Conservation (phyloP, 1,139 yeast genomes). For the Magnusiomyces magnusii region DNA sequence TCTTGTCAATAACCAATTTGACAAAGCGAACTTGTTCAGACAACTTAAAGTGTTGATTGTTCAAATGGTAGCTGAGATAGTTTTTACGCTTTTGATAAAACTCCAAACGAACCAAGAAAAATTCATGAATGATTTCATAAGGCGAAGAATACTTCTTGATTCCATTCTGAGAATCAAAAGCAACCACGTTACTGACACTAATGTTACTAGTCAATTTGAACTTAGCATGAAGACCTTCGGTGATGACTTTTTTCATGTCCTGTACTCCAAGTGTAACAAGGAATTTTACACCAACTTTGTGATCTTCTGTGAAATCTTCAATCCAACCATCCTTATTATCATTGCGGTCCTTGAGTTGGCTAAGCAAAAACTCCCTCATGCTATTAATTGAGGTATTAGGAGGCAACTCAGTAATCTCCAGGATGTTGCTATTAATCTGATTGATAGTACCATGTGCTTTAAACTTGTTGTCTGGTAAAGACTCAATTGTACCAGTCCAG, state of each 20-base stretch:
- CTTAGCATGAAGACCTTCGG: conserved; percentile 71
- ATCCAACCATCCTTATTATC: conserved; percentile 64
- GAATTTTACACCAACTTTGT: conserved; percentile 72
- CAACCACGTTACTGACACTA: conserved; percentile 83
- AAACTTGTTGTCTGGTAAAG: conserved; percentile 52
- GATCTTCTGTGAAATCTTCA: conserved; percentile 93
- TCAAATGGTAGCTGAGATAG: conserved; percentile 57
- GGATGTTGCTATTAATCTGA: conserved; percentile 67
- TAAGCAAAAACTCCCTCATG: conserved; percentile 74
- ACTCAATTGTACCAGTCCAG: conserved; percentile 80
- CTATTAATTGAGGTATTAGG: conserved; percentile 88
- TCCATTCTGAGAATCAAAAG: conserved; percentile 88
- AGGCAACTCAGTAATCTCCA: conserved; percentile 91
- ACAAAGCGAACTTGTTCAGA: conserved; percentile 87
- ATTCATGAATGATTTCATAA: conserved; percentile 74
- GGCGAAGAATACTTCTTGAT: conserved; percentile 74
- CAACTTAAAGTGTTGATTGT: conserved; percentile 65
- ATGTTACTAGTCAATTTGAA: conserved; percentile 69
- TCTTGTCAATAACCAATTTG: conserved; percentile 75
- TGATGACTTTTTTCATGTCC: conserved; percentile 74
- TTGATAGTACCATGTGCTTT: conserved; percentile 74
- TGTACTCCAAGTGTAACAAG: conserved; percentile 64
- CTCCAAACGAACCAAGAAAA: conserved; percentile 78
- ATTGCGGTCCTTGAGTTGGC: conserved; percentile 43
- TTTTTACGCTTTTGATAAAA: conserved; percentile 90